phyloP scores from a whole-genome alignment of 106 monocot genomes.

The Platanthera guangdongensis region DNA sequence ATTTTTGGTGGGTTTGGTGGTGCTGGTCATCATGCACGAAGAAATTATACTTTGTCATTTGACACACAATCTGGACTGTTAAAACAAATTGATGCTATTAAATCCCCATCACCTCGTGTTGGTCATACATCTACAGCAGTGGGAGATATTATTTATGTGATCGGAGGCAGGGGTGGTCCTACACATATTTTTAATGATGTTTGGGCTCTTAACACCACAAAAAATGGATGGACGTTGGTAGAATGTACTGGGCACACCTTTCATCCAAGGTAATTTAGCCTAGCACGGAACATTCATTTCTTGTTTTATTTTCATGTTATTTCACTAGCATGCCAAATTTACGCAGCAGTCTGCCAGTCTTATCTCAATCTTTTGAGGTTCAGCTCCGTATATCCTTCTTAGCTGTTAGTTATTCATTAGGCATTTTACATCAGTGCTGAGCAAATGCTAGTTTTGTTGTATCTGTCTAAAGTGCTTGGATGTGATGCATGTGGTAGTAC shows the following conservation, averaged over 20 bases:
- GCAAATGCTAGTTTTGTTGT: background rate
- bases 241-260: slow-evolving; percentile 58
- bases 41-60: slow-evolving; percentile 53
- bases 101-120: slow-evolving; percentile 59
- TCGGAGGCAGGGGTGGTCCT: slow-evolving; percentile 87
- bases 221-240: slow-evolving; percentile 51
- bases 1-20: slow-evolving; percentile 98
- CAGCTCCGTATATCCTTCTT: background rate
- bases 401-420: background rate
- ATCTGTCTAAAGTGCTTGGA: background rate
- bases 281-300: background rate
- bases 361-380: background rate
- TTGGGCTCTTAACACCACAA: slow-evolving; percentile 48
- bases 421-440: background rate
- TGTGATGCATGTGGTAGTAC: background rate
- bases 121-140: slow-evolving; percentile 70
- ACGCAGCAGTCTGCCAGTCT: background rate
- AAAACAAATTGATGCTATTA: slow-evolving; percentile 28
- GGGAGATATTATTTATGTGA: slow-evolving; percentile 44
- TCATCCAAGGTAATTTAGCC: slow-evolving; percentile 29
- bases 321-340: background rate
- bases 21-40: slow-evolving; percentile 70
- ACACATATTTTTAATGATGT: slow-evolving; percentile 75
- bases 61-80: slow-evolving; percentile 46
- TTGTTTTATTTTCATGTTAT: background rate